These are phyloP conservation scores for Carex pumila DNA, from an alignment of 176 grass and related monocot species.

Conservation along the genomic window DNA sequence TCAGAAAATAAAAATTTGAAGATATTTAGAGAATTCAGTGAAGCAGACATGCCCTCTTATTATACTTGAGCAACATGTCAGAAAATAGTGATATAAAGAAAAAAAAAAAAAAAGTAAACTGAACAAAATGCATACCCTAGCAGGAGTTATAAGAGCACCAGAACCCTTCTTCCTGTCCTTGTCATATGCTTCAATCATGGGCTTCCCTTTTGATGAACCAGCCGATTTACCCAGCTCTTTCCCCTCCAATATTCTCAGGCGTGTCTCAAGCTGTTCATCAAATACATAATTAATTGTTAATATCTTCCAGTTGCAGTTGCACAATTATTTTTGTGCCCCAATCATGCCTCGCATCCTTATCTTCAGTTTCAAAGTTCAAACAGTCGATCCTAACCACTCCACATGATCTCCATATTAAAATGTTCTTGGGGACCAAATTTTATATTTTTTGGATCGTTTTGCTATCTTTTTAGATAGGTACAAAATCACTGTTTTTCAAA, in stretches of 20 bases:
- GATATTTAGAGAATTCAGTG: background rate
- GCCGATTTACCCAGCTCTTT: slow-evolving; percentile 62
- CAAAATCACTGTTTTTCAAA: no score
- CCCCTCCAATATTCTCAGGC: slow-evolving; percentile 53
- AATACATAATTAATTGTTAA: slow-evolving; percentile 4
- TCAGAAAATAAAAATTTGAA: background rate
- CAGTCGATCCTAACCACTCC: no score
- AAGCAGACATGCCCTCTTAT: background rate
- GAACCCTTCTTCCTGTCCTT: slow-evolving; percentile 82
- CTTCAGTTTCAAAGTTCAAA: no score
- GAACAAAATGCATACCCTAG: slow-evolving; percentile 41
- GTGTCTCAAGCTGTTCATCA: slow-evolving; percentile 57
- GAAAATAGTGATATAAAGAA: background rate
- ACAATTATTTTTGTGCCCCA: no score
- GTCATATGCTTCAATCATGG: slow-evolving; percentile 77
- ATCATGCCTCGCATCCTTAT: no score
- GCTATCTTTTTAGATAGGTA: no score
- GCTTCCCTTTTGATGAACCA: slow-evolving; percentile 72
- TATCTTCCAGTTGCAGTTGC: background rate
- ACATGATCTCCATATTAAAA: no score
- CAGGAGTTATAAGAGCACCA: slow-evolving; percentile 55
- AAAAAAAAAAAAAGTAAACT: background rate
- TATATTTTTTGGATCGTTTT: no score
- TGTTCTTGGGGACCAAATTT: no score
- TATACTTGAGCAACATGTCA: background rate